phyloP scores from a whole-genome alignment of 805 yeast genomes.

The Ascoidea rubescens region DNA sequence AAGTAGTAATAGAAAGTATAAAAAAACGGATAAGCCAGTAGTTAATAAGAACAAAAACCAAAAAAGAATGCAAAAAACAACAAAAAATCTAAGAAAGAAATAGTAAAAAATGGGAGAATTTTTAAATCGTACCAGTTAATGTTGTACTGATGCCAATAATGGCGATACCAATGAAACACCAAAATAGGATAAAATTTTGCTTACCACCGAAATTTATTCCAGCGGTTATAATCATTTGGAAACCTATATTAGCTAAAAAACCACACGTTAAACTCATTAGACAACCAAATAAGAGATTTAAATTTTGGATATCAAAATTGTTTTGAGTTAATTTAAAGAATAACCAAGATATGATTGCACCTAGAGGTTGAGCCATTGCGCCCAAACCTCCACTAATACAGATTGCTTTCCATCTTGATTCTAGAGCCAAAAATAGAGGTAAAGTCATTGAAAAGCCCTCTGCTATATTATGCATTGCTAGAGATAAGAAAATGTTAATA shows the following conservation, averaged over 20 bases:
- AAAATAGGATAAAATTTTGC: too few species aligned
- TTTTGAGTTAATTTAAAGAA: slow-evolving; percentile 27
- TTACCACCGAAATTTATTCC: neutral
- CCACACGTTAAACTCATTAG: slow-evolving; percentile 72
- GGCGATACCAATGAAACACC: neutral
- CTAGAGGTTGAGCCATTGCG: slow-evolving; percentile 78
- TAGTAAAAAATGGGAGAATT: too few species aligned
- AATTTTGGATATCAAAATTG: slow-evolving; percentile 20
- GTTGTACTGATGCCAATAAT: neutral
- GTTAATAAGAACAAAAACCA: too few species aligned
- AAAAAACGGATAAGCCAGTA: too few species aligned
- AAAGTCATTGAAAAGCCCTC: slow-evolving; percentile 93
- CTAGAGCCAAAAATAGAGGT: slow-evolving; percentile 72
- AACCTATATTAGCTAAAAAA: slow-evolving; percentile 64
- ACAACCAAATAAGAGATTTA: slow-evolving; percentile 39
- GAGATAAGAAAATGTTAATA: slow-evolving; percentile 65
- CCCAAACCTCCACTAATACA: slow-evolving; percentile 57
- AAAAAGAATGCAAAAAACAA: too few species aligned
- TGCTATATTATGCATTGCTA: slow-evolving; percentile 79
- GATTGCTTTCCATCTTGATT: slow-evolving; percentile 48
- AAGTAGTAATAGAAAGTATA: too few species aligned
- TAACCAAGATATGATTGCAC: slow-evolving; percentile 61
- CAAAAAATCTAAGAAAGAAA: too few species aligned
- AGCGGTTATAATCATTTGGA: slow-evolving; percentile 40
- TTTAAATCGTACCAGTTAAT: too few species aligned